Conservation (phyloP, 2,329 filamentous ascomycete species). For the Cadophora luteo-olivacea region DNA sequence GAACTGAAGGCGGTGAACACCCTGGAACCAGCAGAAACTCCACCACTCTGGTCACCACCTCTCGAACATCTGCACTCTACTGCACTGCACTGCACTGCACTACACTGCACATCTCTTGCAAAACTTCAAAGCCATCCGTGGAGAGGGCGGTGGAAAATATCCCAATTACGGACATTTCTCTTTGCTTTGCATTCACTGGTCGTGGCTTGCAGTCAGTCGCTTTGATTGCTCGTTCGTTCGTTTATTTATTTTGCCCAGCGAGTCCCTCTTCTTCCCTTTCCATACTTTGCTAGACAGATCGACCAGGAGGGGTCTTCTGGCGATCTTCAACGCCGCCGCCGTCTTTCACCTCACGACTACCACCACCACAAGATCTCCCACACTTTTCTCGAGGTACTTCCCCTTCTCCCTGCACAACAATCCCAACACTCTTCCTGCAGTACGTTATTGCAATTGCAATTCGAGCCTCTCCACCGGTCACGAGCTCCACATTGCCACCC, state of each 20-base stretch:
- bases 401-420: conserved; percentile 15
- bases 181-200: conserved; percentile 14
- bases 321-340: conserved; percentile 18
- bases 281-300: conserved; percentile 10
- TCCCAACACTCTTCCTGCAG: conserved; percentile 3
- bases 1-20: background rate
- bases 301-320: conserved; percentile 22
- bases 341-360: conserved; percentile 6
- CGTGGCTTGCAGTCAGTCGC: background rate
- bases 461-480: conserved; percentile 21
- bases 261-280: conserved; percentile 2
- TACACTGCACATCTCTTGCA: background rate
- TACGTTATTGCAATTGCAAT: conserved; percentile 2
- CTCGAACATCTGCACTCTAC: background rate
- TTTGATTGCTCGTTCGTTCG: conserved; percentile 7
- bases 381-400: conserved; percentile 15
- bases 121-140: conserved; percentile 1
- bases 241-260: conserved; percentile 9
- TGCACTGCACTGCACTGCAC: too few species aligned
- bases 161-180: background rate
- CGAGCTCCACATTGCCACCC: conserved; percentile 22
- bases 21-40: background rate
- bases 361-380: conserved; percentile 2
- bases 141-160: conserved; percentile 1
- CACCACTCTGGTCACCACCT: background rate